Evolutionary conservation across 148 eudicot species (phyloP).

Genomic region (Suaeda aralocaspica): DNA sequence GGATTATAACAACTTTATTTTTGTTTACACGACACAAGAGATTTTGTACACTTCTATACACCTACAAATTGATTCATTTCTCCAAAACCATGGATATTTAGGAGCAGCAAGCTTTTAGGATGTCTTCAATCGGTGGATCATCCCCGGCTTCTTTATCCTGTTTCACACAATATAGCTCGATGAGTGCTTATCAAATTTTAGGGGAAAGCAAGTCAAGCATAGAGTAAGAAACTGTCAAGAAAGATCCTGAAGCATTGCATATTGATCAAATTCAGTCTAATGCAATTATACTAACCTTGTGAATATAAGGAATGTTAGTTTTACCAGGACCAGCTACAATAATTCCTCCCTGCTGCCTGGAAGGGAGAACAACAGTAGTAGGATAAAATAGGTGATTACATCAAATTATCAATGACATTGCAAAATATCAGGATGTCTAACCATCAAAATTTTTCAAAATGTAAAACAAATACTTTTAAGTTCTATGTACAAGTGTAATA

Average conservation of each 20-base stretch:
- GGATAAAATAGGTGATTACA: background rate
- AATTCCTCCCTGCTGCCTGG: slow-evolving; percentile 97
- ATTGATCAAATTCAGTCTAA: background rate
- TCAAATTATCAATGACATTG: background rate
- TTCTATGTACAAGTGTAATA: too few species aligned
- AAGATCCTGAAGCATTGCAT: background rate
- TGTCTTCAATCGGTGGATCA: slow-evolving; percentile 80
- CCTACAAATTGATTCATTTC: too few species aligned
- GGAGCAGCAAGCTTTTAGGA: slow-evolving; percentile 61
- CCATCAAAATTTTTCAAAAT: background rate
- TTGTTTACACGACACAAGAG: too few species aligned
- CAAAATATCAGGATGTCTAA: background rate
- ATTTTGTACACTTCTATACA: too few species aligned
- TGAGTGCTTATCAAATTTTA: background rate
- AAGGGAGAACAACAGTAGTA: slow-evolving; percentile 9
- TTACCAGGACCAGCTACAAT: slow-evolving; percentile 97
- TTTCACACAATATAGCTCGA: too few species aligned
- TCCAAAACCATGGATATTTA: background rate
- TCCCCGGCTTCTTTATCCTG: slow-evolving; percentile 95
- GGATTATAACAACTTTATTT: too few species aligned
- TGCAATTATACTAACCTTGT: slow-evolving; percentile 46
- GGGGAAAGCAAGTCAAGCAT: background rate
- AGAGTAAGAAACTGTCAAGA: background rate
- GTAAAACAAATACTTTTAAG: background rate
- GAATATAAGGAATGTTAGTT: slow-evolving; percentile 76